Conservation (phyloP, 176 grass and related monocot genomes). For the Rhynchospora tenuis region DNA sequence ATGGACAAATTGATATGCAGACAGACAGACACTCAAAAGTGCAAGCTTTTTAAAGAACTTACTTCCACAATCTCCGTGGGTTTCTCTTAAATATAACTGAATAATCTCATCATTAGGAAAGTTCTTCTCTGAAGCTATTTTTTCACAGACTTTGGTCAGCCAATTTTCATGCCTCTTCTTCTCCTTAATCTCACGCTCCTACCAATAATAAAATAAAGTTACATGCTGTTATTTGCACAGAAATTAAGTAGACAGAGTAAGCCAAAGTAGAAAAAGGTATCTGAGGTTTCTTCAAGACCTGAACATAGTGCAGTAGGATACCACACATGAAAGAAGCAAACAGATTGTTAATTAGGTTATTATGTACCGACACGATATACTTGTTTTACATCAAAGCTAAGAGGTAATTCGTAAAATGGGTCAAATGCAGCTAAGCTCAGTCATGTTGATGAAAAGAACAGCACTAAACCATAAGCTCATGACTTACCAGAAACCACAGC, state of each 20-base stretch:
- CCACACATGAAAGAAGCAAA: neutral
- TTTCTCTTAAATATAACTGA: constrained; percentile 63
- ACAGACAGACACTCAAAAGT: neutral
- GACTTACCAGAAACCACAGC: neutral
- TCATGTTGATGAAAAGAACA: neutral
- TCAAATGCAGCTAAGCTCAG: neutral
- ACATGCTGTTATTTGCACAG: neutral
- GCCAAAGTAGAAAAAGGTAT: neutral
- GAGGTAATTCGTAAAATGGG: neutral
- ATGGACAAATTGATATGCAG: neutral
- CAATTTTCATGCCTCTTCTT: constrained; percentile 68
- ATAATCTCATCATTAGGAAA: constrained; percentile 93
- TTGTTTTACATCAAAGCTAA: neutral
- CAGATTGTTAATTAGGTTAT: neutral
- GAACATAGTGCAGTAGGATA: neutral
- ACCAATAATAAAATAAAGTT: constrained; percentile 18
- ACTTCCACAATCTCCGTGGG: constrained; percentile 50
- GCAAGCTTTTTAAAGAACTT: neutral
- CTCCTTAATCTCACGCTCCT: constrained; percentile 55
- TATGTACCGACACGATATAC: neutral
- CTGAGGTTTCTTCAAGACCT: neutral
- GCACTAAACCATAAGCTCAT: neutral
- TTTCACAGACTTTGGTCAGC: constrained; percentile 75
- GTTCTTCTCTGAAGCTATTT: constrained; percentile 61
- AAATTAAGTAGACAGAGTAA: neutral